Base-by-base conservation (phyloP, 441 rosid genomes). In the Gossypium gossypioides region DNA sequence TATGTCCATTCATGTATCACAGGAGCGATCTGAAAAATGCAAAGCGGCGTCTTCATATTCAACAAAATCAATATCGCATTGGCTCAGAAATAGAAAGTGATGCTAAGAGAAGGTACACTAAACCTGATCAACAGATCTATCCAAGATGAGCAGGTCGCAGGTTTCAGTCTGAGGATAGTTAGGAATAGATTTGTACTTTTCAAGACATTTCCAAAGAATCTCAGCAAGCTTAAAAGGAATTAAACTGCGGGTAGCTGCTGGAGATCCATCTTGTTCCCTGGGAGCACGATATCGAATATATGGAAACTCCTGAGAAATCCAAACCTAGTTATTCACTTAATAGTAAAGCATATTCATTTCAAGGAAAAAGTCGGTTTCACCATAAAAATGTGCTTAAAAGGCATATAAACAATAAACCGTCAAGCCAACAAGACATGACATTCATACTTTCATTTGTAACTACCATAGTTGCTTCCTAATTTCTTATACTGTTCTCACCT, bases 81-180 rank as follows among this genome's bases (percentile, higher is more conserved):
- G 56, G 6, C 56, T 18, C 57, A 18, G 57, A 52, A 52, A 52
- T 44, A 71, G 51, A 24, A 64, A 42, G 6, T 24, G 48, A 67
- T 42, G 69, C 29, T 6, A 76, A 66, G 74, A 68, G 76, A 72
- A 68, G 57, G 3, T 62, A 70, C 51, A 73, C 12, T 32, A 64
- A 54, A 87, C 93, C 89, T 84, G 88, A 82, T 89, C 93, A 75
- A 85, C 82, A 21, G 93, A 87, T 89, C 91, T 86, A 81, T 89
- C 88, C 75, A 89, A 62, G 42, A 89, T 89, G 79, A 89, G 86
- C 77, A 89, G 81, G 61, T 89, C 89, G 29, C 93, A 84, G 66
- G 93, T 87, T 81, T 84, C 88, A 48, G 81, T 81, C 74, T 82
- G 85, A 18, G 93, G 91, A 75, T 79, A 89, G 80, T 87, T 82